These are phyloP conservation scores for Domatiomyces globalis DNA, from an alignment of 2,329 filamentous ascomycete species.

Conservation along the genomic window DNA sequence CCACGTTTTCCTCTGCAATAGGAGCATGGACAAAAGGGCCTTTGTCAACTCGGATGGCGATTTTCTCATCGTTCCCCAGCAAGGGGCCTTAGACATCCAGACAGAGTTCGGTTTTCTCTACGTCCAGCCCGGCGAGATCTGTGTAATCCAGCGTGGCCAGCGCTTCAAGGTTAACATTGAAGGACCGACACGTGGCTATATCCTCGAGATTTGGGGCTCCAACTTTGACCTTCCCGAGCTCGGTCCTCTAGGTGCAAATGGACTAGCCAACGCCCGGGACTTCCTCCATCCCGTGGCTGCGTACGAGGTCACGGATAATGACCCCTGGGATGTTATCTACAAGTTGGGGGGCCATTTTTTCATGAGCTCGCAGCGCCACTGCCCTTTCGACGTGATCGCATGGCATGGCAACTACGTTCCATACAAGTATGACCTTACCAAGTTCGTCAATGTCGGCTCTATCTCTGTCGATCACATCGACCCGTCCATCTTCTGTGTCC, in stretches of 20 bases:
- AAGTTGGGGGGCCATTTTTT: conserved; percentile 52
- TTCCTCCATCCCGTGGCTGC: conserved; percentile 48
- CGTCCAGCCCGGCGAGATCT: conserved; percentile 52
- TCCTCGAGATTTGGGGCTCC: conserved; percentile 51
- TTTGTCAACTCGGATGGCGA: conserved; percentile 53
- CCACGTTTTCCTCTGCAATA: conserved; percentile 42
- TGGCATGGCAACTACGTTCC: conserved; percentile 52
- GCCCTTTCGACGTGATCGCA: conserved; percentile 55
- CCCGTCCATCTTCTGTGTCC: conserved; percentile 28
- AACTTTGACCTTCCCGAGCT: conserved; percentile 53
- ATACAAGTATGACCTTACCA: conserved; percentile 29
- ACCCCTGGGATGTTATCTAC: conserved; percentile 43
- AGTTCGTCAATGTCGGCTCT: conserved; percentile 27
- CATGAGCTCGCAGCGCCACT: conserved; percentile 46
- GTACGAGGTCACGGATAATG: conserved; percentile 38
- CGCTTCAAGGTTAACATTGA: conserved; percentile 46
- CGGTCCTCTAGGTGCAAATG: conserved; percentile 51
- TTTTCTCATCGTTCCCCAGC: conserved; percentile 50
- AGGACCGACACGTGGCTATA: conserved; percentile 50
- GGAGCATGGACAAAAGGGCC: conserved; percentile 42
- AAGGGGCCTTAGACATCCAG: conserved; percentile 52
- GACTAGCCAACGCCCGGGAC: conserved; percentile 50
- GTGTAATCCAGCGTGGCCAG: conserved; percentile 51
- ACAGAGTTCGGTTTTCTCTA: conserved; percentile 53
- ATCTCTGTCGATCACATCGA: conserved; percentile 29